Conservation (phyloP, 169 alveolate genomes). For the Besnoitia besnoiti region DNA sequence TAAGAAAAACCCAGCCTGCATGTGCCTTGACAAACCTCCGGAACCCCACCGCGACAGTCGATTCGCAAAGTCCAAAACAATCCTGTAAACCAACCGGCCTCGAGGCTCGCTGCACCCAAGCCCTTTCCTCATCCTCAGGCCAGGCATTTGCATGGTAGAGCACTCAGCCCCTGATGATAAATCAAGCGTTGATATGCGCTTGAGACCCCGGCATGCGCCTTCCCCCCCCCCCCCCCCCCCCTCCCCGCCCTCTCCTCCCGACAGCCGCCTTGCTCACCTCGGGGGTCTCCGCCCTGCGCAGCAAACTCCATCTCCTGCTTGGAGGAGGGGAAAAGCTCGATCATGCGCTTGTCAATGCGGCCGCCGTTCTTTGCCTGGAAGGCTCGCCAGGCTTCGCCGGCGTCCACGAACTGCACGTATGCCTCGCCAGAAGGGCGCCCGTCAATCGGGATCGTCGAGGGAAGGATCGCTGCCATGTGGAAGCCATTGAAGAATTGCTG, state of each 20-base stretch:
- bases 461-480: constrained; percentile 72
- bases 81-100: too few species aligned
- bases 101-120: too few species aligned
- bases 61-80: too few species aligned
- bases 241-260: neutral
- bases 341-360: constrained; percentile 69
- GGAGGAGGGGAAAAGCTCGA: constrained; percentile 74
- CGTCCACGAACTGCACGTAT: constrained; percentile 70
- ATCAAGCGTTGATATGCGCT: too few species aligned
- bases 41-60: too few species aligned
- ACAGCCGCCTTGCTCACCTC: constrained; percentile 59
- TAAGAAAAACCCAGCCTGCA: neutral
- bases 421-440: constrained; percentile 78
- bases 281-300: constrained; percentile 75
- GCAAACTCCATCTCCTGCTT: constrained; percentile 74
- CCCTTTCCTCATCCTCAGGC: too few species aligned
- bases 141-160: too few species aligned
- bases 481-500: constrained; percentile 73
- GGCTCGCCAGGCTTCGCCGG: constrained; percentile 72
- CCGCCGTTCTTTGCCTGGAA: constrained; percentile 65
- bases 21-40: too few species aligned
- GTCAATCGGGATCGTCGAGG: constrained; percentile 71
- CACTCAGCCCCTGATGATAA: too few species aligned
- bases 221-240: too few species aligned
- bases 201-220: too few species aligned